A percentile compares a stretch with the other conserved stretches of the same genome.
Evolutionary conservation across 345 rosid genomes (phyloP).

Genomic region (Mallotus nudiflorus): DNA sequence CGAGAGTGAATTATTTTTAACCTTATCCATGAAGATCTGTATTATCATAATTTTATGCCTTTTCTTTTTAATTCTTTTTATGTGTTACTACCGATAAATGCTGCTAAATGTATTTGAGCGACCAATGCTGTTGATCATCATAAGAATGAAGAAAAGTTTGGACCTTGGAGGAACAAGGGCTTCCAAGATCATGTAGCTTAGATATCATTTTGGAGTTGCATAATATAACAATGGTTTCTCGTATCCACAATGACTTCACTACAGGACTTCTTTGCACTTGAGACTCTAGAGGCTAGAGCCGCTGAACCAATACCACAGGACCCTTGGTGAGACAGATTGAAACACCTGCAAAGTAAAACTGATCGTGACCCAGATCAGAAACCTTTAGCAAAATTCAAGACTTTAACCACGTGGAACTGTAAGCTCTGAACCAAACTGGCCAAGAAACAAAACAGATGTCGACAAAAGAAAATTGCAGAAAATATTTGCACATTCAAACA

Average conservation of each 20-base stretch:
- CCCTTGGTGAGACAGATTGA: background rate
- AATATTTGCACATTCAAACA: slow-evolving; percentile 2
- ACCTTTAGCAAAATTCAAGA: background rate
- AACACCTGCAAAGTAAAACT: background rate
- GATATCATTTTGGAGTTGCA: background rate
- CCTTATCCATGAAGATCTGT: background rate
- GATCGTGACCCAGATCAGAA: background rate
- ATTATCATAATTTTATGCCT: background rate
- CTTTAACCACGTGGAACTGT: background rate
- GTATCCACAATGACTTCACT: too few species aligned
- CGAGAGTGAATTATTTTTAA: background rate
- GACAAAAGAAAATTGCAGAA: background rate
- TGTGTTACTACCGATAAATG: background rate
- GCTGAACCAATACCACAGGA: too few species aligned
- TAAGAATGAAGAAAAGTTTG: background rate
- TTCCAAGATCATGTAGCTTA: background rate
- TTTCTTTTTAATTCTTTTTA: too few species aligned
- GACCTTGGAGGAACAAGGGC: background rate
- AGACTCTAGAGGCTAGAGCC: too few species aligned
- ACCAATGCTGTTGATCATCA: background rate
- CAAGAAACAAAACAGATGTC: background rate
- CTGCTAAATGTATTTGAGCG: background rate
- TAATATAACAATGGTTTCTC: too few species aligned
- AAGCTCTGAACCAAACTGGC: background rate
- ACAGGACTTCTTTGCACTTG: too few species aligned